A percentile compares a stretch with the other conserved stretches of the same genome.
Conservation (phyloP, 345 rosid genomes). For the Bruguiera parviflora region DNA sequence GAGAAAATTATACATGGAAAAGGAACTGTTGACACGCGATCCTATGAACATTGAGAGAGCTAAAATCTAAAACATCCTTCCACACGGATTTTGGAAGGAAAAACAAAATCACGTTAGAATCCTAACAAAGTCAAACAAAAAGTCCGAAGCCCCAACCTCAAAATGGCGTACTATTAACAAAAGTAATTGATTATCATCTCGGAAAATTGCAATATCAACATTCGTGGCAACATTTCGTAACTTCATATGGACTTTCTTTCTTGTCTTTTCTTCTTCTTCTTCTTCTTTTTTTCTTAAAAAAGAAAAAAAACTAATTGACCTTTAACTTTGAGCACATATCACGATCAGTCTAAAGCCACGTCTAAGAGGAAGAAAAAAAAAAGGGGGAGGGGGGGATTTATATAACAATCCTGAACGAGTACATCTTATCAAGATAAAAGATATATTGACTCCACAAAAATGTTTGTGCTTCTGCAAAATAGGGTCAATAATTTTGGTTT, state of each 20-base stretch:
- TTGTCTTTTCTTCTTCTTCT: no score
- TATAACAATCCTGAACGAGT: background rate
- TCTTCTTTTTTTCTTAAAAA: background rate
- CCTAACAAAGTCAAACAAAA: no score
- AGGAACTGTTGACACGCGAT: no score
- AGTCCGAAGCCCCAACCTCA: background rate
- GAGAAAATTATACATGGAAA: no score
- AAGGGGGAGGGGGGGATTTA: background rate
- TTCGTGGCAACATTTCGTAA: constrained; percentile 13
- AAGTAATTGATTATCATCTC: constrained; percentile 2
- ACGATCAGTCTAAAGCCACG: constrained; percentile 26
- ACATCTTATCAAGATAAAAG: constrained; percentile 9
- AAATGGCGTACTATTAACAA: constrained; percentile 3
- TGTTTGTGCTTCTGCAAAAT: background rate
- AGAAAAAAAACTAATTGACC: constrained; percentile 16
- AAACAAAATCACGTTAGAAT: no score
- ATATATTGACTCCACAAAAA: constrained; percentile 6
- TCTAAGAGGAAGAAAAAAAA: background rate
- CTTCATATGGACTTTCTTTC: background rate
- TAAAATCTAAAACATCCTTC: no score
- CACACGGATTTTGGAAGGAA: no score
- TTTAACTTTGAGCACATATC: constrained; percentile 5
- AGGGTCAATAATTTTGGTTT: background rate
- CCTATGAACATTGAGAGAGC: no score
- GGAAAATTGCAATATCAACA: constrained; percentile 13